Percentiles rank a stretch among this genome's conserved stretches.
phyloP scores from a whole-genome alignment of 176 grass and related monocot species.

The Hsuehochloa calcarea region DNA sequence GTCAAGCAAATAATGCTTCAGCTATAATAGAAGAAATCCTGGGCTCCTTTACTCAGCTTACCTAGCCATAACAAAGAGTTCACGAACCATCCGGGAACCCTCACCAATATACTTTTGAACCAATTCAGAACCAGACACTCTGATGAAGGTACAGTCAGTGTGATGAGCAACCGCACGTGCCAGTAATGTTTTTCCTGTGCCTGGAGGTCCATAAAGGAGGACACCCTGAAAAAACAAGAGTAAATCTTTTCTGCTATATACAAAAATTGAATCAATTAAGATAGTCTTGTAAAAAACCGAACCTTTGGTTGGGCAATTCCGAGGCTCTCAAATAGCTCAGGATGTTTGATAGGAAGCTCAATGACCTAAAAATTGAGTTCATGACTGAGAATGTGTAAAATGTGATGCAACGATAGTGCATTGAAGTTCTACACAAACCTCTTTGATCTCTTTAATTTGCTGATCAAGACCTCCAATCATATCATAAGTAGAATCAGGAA shows the following conservation, averaged over 20 bases:
- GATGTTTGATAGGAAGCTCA: constrained; percentile 98
- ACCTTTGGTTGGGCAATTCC: constrained; percentile 99
- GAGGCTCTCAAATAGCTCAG: constrained; percentile 95
- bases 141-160: constrained; percentile 96
- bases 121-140: constrained; percentile 98
- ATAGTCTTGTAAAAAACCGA: background rate
- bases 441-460: no score
- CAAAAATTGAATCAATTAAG: background rate
- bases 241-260: background rate
- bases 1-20: background rate
- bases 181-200: constrained; percentile 93
- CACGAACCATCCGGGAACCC: constrained; percentile 87
- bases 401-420: background rate
- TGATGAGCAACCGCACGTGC: constrained; percentile 98
- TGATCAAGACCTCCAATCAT: no score
- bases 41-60: constrained; percentile 27
- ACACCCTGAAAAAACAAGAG: constrained; percentile 62
- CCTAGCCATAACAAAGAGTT: constrained; percentile 99
- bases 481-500: no score
- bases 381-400: constrained; percentile 3
- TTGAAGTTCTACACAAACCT: constrained; percentile 52
- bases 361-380: constrained; percentile 70
- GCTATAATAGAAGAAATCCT: background rate
- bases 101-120: constrained; percentile 99
- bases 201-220: constrained; percentile 91